phyloP scores from a whole-genome alignment of 306 rosid genomes.

The Prunus kanzakura region DNA sequence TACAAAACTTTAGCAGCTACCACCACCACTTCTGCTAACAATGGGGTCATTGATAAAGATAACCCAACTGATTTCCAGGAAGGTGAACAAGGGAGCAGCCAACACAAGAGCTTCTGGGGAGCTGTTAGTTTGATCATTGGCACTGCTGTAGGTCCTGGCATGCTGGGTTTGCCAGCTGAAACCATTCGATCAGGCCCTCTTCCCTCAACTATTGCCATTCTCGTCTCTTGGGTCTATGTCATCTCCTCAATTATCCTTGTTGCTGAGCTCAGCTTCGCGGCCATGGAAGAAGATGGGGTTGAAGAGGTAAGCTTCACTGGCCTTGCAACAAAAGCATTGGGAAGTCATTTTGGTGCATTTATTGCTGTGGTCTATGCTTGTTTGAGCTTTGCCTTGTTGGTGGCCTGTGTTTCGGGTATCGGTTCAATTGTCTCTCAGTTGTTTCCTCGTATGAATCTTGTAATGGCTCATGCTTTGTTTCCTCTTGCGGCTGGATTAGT shows the following conservation, averaged over 20 bases:
- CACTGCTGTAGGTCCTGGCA: constrained; percentile 56
- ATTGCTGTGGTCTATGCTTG: constrained; percentile 42
- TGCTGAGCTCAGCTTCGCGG: constrained; percentile 50
- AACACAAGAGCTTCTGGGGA: constrained; percentile 50
- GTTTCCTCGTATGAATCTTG: constrained; percentile 24
- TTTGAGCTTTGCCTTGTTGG: constrained; percentile 47
- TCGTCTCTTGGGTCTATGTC: constrained; percentile 50
- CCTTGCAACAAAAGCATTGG: constrained; percentile 45
- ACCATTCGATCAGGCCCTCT: constrained; percentile 50
- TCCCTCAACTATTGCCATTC: constrained; percentile 52
- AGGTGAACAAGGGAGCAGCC: constrained; percentile 1
- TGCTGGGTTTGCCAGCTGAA: constrained; percentile 45
- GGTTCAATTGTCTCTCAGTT: constrained; percentile 39
- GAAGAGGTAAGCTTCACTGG: constrained; percentile 57
- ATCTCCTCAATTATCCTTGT: constrained; percentile 56
- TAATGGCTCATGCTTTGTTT: constrained; percentile 35
- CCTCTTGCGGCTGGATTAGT: constrained; percentile 33
- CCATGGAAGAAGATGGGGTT: constrained; percentile 48
- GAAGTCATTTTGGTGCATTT: constrained; percentile 36
- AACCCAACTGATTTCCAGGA: background rate
- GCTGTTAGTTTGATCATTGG: constrained; percentile 55
- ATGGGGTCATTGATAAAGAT: background rate
- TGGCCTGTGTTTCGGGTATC: constrained; percentile 57
- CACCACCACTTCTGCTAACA: background rate
- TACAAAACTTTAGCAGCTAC: background rate